A percentile compares a stretch with the other conserved stretches of the same genome.
Conservation (phyloP, 768 basidiomycete genomes). For the Mycena kentingensis region DNA sequence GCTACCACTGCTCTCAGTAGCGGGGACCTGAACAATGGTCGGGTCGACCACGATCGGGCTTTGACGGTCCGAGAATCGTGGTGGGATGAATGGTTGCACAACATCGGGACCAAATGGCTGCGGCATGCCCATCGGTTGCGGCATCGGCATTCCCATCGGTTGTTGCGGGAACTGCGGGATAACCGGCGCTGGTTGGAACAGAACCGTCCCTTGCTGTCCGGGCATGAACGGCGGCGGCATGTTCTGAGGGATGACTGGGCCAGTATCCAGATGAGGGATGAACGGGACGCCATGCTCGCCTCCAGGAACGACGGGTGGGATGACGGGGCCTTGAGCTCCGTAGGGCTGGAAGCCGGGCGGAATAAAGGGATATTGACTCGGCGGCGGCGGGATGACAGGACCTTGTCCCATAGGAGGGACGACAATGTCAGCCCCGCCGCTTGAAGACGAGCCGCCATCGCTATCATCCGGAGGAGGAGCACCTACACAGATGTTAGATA, state of each 20-base stretch:
- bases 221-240: slow-evolving; percentile 23
- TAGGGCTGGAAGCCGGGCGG: slow-evolving; percentile 18
- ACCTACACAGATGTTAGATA: not conserved
- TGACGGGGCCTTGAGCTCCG: slow-evolving; percentile 29
- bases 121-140: slow-evolving; percentile 14
- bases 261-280: slow-evolving; percentile 22
- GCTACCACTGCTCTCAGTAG: slow-evolving; percentile 5
- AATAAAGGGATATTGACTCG: slow-evolving; percentile 1
- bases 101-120: not conserved
- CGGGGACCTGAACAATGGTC: not conserved
- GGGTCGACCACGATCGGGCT: slow-evolving; percentile 11
- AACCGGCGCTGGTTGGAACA: slow-evolving; percentile 9
- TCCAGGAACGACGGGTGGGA: slow-evolving; percentile 41
- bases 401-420: not conserved
- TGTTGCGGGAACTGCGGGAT: slow-evolving; percentile 2
- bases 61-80: not conserved
- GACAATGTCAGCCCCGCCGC: not conserved
- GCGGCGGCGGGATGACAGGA: not conserved
- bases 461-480: not conserved
- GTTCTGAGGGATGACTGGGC: slow-evolving; percentile 24
- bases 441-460: slow-evolving; percentile 14
- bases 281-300: slow-evolving; percentile 10
- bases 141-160: slow-evolving; percentile 1
- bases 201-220: not conserved
- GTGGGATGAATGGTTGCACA: slow-evolving; percentile 2